Evolutionary conservation across 495 filamentous ascomycete species (phyloP), one percentile per base, ranked within the genome.

Genomic region (Penicillium chermesinum): DNA sequence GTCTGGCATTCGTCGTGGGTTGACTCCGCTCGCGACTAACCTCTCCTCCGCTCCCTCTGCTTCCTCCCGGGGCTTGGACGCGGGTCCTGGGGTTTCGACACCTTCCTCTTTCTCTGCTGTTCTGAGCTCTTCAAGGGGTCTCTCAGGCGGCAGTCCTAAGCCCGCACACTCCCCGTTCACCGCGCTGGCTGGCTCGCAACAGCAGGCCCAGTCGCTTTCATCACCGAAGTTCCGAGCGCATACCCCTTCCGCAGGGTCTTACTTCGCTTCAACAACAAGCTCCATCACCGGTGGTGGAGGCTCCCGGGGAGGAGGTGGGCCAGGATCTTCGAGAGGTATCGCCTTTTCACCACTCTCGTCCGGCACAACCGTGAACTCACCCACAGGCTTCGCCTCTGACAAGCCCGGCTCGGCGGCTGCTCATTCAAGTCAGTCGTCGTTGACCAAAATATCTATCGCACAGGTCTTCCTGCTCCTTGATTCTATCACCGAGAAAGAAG

Each of bases 381-480:
- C 82, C 20, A 79, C 75, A 18, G 72, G 70, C 46, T 80, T 78
- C 48, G 67, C 77, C 41, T 70, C 73, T 39, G 79, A 80, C 47
- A 75, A 76, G 57, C 60, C 72, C 27, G 67, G 70, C 34, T 73
- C 73, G 5, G 58, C 67, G 55, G 52, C 61, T 27, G 62, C 66
- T 46, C 69, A 69, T 59, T 64, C 69, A 19, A 72, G 72, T 50
- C 74, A 77, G 59, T 77, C 76, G 8, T 79, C 76, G 9, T 65
- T 79, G 19, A 71, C 87, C 35, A 95, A 89, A 64, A 91, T 99
- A 64, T 89, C 88, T 48, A 84, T 94, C 56, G 89, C 91, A 46
- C 94, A 99, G 75, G 82, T 97, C 46, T 94, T 91, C 69, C 77
- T 99, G 48, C 79, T 97, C 30, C 79, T 99, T 49, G 91, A 89